Base-by-base conservation (phyloP, 805 yeast species). In the Candida taoyuanica region DNA sequence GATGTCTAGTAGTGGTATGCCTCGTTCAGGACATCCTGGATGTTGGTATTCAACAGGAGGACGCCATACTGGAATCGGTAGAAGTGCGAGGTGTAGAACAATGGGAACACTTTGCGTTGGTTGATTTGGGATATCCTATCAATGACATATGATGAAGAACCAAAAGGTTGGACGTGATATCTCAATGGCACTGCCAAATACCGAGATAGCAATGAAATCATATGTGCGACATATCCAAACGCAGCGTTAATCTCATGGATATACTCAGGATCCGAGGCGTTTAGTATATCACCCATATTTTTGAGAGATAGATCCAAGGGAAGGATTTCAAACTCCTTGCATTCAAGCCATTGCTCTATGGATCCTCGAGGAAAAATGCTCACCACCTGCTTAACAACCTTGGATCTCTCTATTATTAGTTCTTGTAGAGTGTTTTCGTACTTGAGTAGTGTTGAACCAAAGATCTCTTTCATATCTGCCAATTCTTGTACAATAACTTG, bases 51-150 rank as follows among this genome's bases (percentile, higher is more conserved):
- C 24, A 69, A 42, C 17, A 69, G 49, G 18, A 60, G 46, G 11
- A 67, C 48, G 2, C 64, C 72, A 40, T 63, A 67, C 30, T 68
- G 67, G 35, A 68, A 66, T 20, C 68, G 52, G 27, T 61, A 52
- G 25, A 41, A 54, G 36, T 65, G 67, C 11, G 60, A 62, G 2
- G 66, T 60, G 19, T 62, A 50, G 47, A 68, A 69, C 27, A 69
- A 37, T 0, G 73, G 74, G 40, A 63, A 67, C 17, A 66, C 48
- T 16, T 44, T 58, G 38, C 49, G 52, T 29, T 43, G 61, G 45
- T 46, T 53, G 7, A 60, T 56, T 28, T 53, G 55, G 11, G 56
- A 49, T 9, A 67, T 60, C 3, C 64, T 63, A 43, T 69, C 72
- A 40, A 53, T 43, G 13, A 68, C 57, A 38, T 67, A 67, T 0